Percentiles rank a stretch among this genome's conserved stretches.
Conservation (phyloP, 1,139 yeast species). For the Yamadazyma pseudoaaseri region DNA sequence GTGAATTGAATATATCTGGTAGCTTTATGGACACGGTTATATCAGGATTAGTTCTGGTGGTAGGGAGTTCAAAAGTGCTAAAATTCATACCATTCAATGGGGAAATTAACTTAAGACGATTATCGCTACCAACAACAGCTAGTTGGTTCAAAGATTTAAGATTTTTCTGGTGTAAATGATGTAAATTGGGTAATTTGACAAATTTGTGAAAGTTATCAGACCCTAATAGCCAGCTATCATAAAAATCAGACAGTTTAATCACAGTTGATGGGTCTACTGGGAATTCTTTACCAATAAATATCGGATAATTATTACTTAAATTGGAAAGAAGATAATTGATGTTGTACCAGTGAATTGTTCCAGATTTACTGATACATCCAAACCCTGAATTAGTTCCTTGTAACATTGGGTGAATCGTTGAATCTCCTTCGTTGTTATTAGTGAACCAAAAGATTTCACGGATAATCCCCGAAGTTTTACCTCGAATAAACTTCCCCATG, state of each 20-base stretch:
- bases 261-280: slow-evolving; percentile 7
- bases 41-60: slow-evolving; percentile 6
- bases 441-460: slow-evolving; percentile 55
- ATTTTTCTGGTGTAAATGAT: slow-evolving; percentile 16
- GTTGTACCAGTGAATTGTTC: slow-evolving; percentile 66
- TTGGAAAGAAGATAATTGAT: slow-evolving; percentile 39
- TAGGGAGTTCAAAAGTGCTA: slow-evolving; percentile 47
- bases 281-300: slow-evolving; percentile 17
- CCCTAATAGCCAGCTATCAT: slow-evolving; percentile 39
- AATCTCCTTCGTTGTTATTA: slow-evolving; percentile 19
- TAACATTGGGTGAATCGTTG: slow-evolving; percentile 10
- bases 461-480: slow-evolving; percentile 60
- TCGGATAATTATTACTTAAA: slow-evolving; percentile 24
- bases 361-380: slow-evolving; percentile 53
- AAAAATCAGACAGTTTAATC: slow-evolving; percentile 15
- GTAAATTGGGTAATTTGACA: slow-evolving; percentile 27
- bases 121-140: slow-evolving; percentile 35
- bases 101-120: slow-evolving; percentile 41
- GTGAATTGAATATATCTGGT: no score
- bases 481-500: slow-evolving; percentile 60
- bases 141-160: slow-evolving; percentile 26
- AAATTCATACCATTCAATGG: slow-evolving; percentile 43
- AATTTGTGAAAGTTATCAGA: slow-evolving; percentile 29
- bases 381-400: slow-evolving; percentile 42
- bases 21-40: not conserved